Percentiles rank a stretch among this genome's conserved stretches.
These are phyloP conservation scores for Hyphopichia wangnamkhiaoensis DNA, from an alignment of 1,139 yeast genomes.

Conservation along the genomic window DNA sequence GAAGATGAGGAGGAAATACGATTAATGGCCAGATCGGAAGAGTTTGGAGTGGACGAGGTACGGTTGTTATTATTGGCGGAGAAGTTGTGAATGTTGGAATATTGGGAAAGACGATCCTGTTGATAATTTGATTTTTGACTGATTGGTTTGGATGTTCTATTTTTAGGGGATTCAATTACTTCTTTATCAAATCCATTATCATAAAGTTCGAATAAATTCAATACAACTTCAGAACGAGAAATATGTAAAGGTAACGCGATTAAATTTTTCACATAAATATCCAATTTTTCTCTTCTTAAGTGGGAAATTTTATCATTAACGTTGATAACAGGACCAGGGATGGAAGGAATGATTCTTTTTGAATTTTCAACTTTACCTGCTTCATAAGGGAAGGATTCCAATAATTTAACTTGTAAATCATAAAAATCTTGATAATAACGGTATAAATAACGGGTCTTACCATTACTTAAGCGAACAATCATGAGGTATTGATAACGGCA, in stretches of 20 bases:
- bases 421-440: slow-evolving; percentile 95
- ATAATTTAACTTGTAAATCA: slow-evolving; percentile 82
- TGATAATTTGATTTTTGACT: slow-evolving; percentile 45
- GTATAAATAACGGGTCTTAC: slow-evolving; percentile 69
- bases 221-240: slow-evolving; percentile 68
- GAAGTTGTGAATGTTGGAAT: slow-evolving; percentile 29
- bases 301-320: slow-evolving; percentile 88
- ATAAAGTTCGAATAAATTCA: slow-evolving; percentile 66
- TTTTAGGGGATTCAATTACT: slow-evolving; percentile 23
- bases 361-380: slow-evolving; percentile 84
- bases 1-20: slow-evolving; percentile 17
- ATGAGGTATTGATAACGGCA: slow-evolving; percentile 91
- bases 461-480: slow-evolving; percentile 67
- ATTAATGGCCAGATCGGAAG: slow-evolving; percentile 23
- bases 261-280: slow-evolving; percentile 76
- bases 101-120: slow-evolving; percentile 46
- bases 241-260: slow-evolving; percentile 77
- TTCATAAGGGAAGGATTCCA: slow-evolving; percentile 86
- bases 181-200: slow-evolving; percentile 63
- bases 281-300: slow-evolving; percentile 81
- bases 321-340: slow-evolving; percentile 94
- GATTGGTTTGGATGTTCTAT: slow-evolving; percentile 39
- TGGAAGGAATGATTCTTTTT: slow-evolving; percentile 80
- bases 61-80: slow-evolving; percentile 15
- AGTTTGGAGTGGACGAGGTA: slow-evolving; percentile 28